phyloP scores from a whole-genome alignment of 2,329 filamentous ascomycete genomes.

The Sphaceloma murrayae region DNA sequence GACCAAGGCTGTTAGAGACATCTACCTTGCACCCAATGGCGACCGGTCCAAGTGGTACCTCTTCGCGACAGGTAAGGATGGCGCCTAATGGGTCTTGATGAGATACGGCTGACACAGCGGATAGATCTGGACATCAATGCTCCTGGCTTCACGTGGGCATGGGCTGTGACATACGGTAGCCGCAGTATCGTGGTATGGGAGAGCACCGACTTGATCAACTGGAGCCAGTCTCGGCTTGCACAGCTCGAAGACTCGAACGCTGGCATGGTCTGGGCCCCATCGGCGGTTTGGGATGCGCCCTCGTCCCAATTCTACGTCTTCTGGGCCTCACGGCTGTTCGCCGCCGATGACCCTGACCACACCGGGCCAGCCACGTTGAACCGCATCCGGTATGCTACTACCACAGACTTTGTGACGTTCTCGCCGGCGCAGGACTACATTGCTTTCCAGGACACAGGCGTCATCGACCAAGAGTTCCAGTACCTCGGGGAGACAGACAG shows the following conservation, averaged over 20 bases:
- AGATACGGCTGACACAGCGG: constrained; percentile 33
- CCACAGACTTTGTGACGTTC: constrained; percentile 47
- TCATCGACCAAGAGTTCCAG: constrained; percentile 51
- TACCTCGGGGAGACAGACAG: constrained; percentile 29
- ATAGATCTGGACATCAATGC: constrained; percentile 41
- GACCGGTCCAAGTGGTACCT: constrained; percentile 37
- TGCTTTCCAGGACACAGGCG: constrained; percentile 36
- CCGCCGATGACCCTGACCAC: constrained; percentile 39
- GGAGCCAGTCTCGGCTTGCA: constrained; percentile 41
- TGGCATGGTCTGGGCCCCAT: constrained; percentile 52
- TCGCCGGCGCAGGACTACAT: constrained; percentile 43
- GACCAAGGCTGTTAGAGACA: constrained; percentile 46
- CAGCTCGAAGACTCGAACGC: constrained; percentile 39
- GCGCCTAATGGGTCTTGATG: too few species aligned
- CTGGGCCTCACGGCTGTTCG: constrained; percentile 42
- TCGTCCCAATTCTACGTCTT: constrained; percentile 41
- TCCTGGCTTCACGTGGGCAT: constrained; percentile 43
- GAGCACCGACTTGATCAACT: constrained; percentile 43
- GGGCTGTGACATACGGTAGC: constrained; percentile 43
- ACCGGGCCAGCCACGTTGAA: constrained; percentile 31
- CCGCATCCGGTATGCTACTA: constrained; percentile 47
- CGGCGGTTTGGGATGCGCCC: constrained; percentile 44
- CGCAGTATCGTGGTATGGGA: constrained; percentile 49
- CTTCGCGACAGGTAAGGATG: constrained; percentile 22
- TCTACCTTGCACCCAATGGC: constrained; percentile 39